Evolutionary conservation across 2,329 filamentous ascomycete genomes (phyloP).

Genomic region (Mollisia scopiformis): DNA sequence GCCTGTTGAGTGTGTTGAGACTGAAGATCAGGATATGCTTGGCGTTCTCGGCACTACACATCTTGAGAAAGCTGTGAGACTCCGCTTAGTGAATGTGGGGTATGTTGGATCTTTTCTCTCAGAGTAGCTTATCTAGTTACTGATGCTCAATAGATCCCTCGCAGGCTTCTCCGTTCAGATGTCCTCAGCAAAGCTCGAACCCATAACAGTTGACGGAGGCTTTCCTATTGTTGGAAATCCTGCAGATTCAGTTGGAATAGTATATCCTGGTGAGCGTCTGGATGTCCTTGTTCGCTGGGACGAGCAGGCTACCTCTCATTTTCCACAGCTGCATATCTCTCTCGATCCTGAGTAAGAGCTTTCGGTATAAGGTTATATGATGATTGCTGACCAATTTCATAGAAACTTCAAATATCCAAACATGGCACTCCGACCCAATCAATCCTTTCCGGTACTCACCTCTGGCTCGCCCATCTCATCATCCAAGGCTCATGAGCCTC

Average conservation of each 20-base stretch:
- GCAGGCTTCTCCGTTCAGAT: constrained; percentile 23
- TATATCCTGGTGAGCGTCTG: constrained; percentile 46
- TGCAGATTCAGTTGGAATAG: constrained; percentile 39
- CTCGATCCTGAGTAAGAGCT: constrained; percentile 41
- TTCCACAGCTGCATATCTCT: constrained; percentile 19
- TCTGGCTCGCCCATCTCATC: neutral
- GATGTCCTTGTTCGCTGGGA: constrained; percentile 33
- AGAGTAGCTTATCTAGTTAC: too few species aligned
- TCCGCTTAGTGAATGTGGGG: constrained; percentile 49
- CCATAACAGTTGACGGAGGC: constrained; percentile 42
- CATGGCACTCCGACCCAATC: constrained; percentile 42
- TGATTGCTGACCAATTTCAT: constrained; percentile 5
- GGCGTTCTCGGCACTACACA: constrained; percentile 32
- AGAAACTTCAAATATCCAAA: constrained; percentile 49
- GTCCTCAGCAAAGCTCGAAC: constrained; percentile 15
- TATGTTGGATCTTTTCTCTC: constrained; percentile 20
- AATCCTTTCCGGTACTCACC: constrained; percentile 39
- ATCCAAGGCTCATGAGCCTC: neutral
- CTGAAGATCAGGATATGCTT: constrained; percentile 19
- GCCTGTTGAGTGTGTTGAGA: constrained; percentile 45
- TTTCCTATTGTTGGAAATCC: constrained; percentile 29
- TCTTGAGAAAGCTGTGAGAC: constrained; percentile 31
- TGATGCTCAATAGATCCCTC: constrained; percentile 16
- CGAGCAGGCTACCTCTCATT: neutral
- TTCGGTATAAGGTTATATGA: too few species aligned